Evolutionary conservation across 306 rosid genomes (phyloP), one percentile per base, ranked within the genome.

Genomic region (Macrotyloma uniflorum): DNA sequence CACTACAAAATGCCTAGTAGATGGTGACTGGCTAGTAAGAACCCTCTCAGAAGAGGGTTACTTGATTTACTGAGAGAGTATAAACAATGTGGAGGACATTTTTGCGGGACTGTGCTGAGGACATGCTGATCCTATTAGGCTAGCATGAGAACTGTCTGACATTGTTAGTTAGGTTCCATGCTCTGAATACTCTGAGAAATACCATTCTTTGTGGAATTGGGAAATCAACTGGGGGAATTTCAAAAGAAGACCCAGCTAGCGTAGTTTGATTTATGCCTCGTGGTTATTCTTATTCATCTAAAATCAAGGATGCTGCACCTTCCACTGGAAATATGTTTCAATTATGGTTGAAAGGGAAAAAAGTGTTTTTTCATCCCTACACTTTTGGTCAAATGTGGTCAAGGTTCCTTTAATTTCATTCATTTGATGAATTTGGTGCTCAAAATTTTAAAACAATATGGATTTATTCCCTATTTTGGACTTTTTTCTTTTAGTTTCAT

Each of bases 141-240:
- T 61, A 28, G 79, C 59, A 11, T 47, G 59, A 58, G 70, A 47
- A 28, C 47, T 61, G 23, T 36, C 16, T 43, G 24, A 47, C 19
- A 8, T 33, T 32, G 14, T 33, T 63, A 62, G 35, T 63, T 76
- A 20, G 33, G 51, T 76, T 38, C 58, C 40, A 30, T 42, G 70
- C 79, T 59, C 33, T 65, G 73, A 35, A 65, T 65, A 50, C 54
- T 47, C 11, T 42, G 26, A 49, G 38, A 63, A 32, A 77, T 66
- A 77, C 6, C 28, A 53, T 77, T 65, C 20, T 66, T 18, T 18
- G 28, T 35, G 53, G 53, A 64, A n/a, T 14, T 40, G 40, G 45
- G 78, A 74, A 74, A 74, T 12, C 36, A 20, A 28, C 4, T 46
- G 38, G 57, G 40, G 8, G 74, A 5, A 13, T 42, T 68, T 43